A percentile compares a stretch with the other conserved stretches of the same genome.
phyloP scores from a whole-genome alignment of 2,329 filamentous ascomycete genomes.

The Macrophomina tecta region DNA sequence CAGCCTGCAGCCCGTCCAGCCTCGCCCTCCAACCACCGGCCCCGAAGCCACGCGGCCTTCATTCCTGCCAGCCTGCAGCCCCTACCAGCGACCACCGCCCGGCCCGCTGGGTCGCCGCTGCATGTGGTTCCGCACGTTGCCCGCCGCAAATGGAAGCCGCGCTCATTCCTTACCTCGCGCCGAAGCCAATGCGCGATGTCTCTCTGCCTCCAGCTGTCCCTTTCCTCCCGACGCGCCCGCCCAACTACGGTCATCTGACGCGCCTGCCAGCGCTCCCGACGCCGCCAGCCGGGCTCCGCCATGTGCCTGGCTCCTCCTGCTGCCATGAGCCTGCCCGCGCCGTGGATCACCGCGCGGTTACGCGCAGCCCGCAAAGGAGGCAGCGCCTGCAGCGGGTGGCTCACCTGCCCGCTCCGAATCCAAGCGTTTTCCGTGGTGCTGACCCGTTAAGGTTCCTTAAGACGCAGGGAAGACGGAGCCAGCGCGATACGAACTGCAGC shows the following conservation, averaged over 20 bases:
- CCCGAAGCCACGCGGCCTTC: conserved; percentile 18
- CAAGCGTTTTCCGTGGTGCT: conserved; percentile 29
- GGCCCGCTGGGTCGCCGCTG: conserved; percentile 23
- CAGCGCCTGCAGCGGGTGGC: conserved; percentile 21
- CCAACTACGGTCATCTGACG: conserved; percentile 20
- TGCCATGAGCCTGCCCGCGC: conserved; percentile 22
- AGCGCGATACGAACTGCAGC: conserved; percentile 27
- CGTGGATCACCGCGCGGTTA: conserved; percentile 14
- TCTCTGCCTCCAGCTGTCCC: conserved; percentile 19
- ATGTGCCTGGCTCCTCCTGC: conserved; percentile 20
- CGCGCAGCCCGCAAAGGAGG: conserved; percentile 7
- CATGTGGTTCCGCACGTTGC: conserved; percentile 28
- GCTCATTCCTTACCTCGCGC: conserved; percentile 21
- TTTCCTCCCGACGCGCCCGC: conserved; percentile 9
- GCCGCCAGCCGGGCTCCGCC: conserved; percentile 18
- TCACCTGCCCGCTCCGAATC: conserved; percentile 13
- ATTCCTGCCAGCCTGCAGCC: conserved; percentile 14
- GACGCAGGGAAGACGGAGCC: conserved; percentile 27
- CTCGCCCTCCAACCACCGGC: neutral
- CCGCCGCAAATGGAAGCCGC: conserved; percentile 16
- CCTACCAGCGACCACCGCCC: neutral
- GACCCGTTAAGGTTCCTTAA: conserved; percentile 27
- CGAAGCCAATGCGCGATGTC: conserved; percentile 8
- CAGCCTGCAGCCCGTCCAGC: conserved; percentile 9
- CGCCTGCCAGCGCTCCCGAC: neutral